phyloP scores from a whole-genome alignment of 495 filamentous ascomycete species.

The Durotheca rogersii region DNA sequence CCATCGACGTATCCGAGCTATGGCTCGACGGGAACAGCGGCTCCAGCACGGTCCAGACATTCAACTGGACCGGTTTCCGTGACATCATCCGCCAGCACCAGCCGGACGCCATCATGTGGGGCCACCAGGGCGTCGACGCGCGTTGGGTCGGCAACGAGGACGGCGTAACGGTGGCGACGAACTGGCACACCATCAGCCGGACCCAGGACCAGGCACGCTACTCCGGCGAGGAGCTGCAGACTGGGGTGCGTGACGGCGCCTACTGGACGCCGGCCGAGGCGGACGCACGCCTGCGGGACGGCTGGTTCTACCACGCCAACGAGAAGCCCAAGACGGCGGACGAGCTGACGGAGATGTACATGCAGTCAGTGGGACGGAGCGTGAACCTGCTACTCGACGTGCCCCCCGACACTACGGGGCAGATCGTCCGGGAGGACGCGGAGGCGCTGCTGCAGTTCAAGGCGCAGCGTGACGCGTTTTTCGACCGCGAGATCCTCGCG shows the following conservation, averaged over 20 bases:
- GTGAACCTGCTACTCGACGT: slow-evolving; percentile 34
- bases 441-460: slow-evolving; percentile 26
- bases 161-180: slow-evolving; percentile 28
- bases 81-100: slow-evolving; percentile 31
- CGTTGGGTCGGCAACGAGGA: slow-evolving; percentile 36
- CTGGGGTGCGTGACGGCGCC: slow-evolving; percentile 26
- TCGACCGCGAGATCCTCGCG: slow-evolving; percentile 15
- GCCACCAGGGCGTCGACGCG: slow-evolving; percentile 33
- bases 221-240: slow-evolving; percentile 22
- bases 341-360: slow-evolving; percentile 29
- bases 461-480: slow-evolving; percentile 24
- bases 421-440: slow-evolving; percentile 20
- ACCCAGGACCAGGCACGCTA: slow-evolving; percentile 31
- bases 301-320: slow-evolving; percentile 33
- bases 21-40: slow-evolving; percentile 36
- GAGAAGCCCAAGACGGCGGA: slow-evolving; percentile 30
- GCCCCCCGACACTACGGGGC: slow-evolving; percentile 31
- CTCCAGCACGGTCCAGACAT: slow-evolving; percentile 30
- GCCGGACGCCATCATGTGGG: slow-evolving; percentile 35
- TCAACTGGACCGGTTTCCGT: slow-evolving; percentile 32
- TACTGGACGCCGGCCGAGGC: slow-evolving; percentile 34
- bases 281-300: slow-evolving; percentile 30
- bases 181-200: slow-evolving; percentile 33
- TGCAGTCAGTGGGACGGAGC: slow-evolving; percentile 31
- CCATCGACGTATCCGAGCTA: slow-evolving; percentile 24